Conservation (phyloP, 2,329 filamentous ascomycete species). For the Calonectria leucothoes region DNA sequence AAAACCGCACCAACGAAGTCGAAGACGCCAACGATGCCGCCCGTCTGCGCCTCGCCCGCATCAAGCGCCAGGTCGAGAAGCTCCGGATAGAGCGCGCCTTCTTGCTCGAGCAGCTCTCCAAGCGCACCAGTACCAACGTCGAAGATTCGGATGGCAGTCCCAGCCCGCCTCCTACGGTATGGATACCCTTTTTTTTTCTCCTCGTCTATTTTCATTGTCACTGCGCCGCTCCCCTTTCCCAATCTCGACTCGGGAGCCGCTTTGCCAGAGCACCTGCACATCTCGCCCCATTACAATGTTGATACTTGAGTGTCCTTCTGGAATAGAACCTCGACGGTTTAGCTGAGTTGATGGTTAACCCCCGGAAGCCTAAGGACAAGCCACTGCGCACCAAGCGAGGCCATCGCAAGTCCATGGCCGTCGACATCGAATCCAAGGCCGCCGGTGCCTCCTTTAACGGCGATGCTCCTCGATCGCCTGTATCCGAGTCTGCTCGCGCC, state of each 20-base stretch:
- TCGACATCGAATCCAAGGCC: slow-evolving; percentile 56
- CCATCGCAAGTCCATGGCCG: slow-evolving; percentile 70
- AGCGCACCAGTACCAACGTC: slow-evolving; percentile 79
- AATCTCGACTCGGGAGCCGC: slow-evolving; percentile 26
- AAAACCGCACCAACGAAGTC: slow-evolving; percentile 90
- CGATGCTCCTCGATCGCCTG: slow-evolving; percentile 60
- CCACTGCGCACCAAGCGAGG: slow-evolving; percentile 80
- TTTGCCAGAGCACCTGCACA: slow-evolving; percentile 28
- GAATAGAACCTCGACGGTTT: slow-evolving; percentile 48
- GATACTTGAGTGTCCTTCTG: slow-evolving; percentile 47
- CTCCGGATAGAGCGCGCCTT: slow-evolving; percentile 88
- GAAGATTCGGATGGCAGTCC: slow-evolving; percentile 84
- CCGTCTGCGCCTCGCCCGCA: slow-evolving; percentile 80
- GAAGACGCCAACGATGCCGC: slow-evolving; percentile 91
- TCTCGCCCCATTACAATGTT: slow-evolving; percentile 43
- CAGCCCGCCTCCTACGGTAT: slow-evolving; percentile 82
- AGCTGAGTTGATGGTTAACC: slow-evolving; percentile 50
- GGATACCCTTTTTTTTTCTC: slow-evolving; percentile 39
- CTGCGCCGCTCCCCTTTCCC: slow-evolving; percentile 1
- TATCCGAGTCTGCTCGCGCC: slow-evolving; percentile 59
- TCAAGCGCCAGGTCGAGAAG: slow-evolving; percentile 90
- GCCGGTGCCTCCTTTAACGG: slow-evolving; percentile 57
- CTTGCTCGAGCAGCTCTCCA: slow-evolving; percentile 77
- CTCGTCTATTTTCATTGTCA: slow-evolving; percentile 20
- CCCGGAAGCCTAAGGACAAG: slow-evolving; percentile 78